phyloP scores from a whole-genome alignment of 208 protist genomes.

The Trypanosoma congolense region DNA sequence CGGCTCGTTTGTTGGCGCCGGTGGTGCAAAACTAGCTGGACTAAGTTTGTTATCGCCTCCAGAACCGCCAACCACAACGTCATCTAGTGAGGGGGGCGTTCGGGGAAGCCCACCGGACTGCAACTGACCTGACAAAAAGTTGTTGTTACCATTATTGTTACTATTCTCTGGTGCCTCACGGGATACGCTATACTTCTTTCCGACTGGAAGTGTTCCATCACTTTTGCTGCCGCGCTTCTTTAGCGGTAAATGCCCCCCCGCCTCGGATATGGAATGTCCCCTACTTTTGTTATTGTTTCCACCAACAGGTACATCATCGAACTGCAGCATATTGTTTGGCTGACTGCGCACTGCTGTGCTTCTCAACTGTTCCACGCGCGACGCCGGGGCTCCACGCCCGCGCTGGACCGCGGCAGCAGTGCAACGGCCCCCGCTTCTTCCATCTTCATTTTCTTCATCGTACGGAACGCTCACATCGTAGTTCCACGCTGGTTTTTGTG shows the following conservation, averaged over 20 bases:
- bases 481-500: slow-evolving; percentile 56
- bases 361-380: background rate
- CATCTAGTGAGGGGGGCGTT: slow-evolving; percentile 9
- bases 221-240: background rate
- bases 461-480: slow-evolving; percentile 38
- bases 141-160: background rate
- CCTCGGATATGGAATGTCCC: background rate
- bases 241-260: background rate
- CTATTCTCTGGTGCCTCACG: background rate
- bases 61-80: slow-evolving; percentile 16
- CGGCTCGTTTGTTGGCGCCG: slow-evolving; percentile 35
- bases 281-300: slow-evolving; percentile 21
- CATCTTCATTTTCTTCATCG: slow-evolving; percentile 10
- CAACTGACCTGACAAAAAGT: background rate
- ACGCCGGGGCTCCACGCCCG: slow-evolving; percentile 1
- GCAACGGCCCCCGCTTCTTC: background rate
- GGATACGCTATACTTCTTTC: background rate
- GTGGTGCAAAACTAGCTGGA: slow-evolving; percentile 26
- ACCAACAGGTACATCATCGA: slow-evolving; percentile 53
- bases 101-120: too few relatives aligned
- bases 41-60: slow-evolving; percentile 15
- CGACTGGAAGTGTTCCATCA: background rate
- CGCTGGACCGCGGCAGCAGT: slow-evolving; percentile 3
- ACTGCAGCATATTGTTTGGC: slow-evolving; percentile 12
- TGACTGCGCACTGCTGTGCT: too few relatives aligned